Conservation (phyloP, 2,329 filamentous ascomycete species). For the Delphinella strobiligena region DNA sequence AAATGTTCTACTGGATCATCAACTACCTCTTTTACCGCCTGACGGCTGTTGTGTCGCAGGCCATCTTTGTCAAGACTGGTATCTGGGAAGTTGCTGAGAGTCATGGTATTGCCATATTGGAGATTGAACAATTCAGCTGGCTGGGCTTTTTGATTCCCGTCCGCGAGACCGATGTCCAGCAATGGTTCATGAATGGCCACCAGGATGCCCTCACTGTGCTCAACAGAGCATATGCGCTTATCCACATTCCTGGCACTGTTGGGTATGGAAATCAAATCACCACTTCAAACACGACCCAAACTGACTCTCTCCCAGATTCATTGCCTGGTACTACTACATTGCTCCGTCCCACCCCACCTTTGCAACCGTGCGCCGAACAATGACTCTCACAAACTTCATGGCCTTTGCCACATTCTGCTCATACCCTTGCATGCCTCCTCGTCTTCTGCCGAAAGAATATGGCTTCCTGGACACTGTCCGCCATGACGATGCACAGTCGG, state of each 20-base stretch:
- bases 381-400: slow-evolving; percentile 41
- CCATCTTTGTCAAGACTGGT: slow-evolving; percentile 39
- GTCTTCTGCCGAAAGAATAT: slow-evolving; percentile 32
- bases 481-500: slow-evolving; percentile 33
- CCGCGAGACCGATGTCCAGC: slow-evolving; percentile 40
- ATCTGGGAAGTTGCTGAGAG: slow-evolving; percentile 45
- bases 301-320: slow-evolving; percentile 31
- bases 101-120: slow-evolving; percentile 43
- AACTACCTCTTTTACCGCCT: slow-evolving; percentile 53
- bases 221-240: slow-evolving; percentile 47
- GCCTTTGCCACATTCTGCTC: slow-evolving; percentile 41
- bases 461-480: slow-evolving; percentile 36
- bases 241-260: slow-evolving; percentile 50
- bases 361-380: slow-evolving; percentile 31
- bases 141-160: slow-evolving; percentile 42
- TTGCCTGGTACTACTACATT: slow-evolving; percentile 52
- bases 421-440: slow-evolving; percentile 42
- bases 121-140: slow-evolving; percentile 40
- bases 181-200: slow-evolving; percentile 45
- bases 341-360: slow-evolving; percentile 38
- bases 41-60: slow-evolving; percentile 41
- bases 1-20: slow-evolving; percentile 64
- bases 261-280: slow-evolving; percentile 28
- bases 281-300: slow-evolving; percentile 17
- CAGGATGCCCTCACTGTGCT: slow-evolving; percentile 41